Conservation (phyloP, 306 rosid genomes). For the Begonia masoniana region DNA sequence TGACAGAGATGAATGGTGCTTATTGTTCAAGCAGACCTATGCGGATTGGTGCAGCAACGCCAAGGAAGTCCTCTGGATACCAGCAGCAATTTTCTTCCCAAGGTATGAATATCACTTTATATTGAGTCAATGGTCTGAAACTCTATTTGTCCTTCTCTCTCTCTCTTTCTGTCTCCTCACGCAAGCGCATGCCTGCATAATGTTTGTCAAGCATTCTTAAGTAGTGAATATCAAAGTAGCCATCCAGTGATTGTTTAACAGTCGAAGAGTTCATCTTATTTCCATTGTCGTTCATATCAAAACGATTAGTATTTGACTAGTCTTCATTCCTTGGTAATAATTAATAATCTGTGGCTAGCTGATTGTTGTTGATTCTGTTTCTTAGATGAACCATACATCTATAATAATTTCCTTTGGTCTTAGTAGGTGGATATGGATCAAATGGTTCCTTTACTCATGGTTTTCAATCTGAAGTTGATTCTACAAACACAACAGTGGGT, state of each 20-base stretch:
- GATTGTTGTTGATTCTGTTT: no score
- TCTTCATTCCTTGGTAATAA: no score
- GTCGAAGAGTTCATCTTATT: no score
- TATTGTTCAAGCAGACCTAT: constrained; percentile 89
- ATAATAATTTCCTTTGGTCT: constrained; percentile 1
- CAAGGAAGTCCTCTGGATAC: constrained; percentile 83
- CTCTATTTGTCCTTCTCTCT: not conserved
- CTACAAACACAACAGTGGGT: constrained; percentile 89
- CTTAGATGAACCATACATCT: no score
- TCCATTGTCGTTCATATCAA: no score
- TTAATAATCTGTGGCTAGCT: no score
- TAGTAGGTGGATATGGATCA: constrained; percentile 52
- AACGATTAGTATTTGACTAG: no score
- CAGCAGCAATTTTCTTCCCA: constrained; percentile 40
- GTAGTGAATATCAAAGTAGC: no score
- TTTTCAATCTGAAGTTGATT: constrained; percentile 59
- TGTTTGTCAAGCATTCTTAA: no score
- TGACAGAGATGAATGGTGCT: constrained; percentile 80
- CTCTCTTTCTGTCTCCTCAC: no score
- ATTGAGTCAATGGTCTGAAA: constrained; percentile 7
- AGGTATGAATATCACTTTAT: constrained; percentile 21
- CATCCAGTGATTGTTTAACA: no score
- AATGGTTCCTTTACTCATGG: constrained; percentile 61
- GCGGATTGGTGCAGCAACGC: constrained; percentile 97
- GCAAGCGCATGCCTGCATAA: no score